phyloP scores from a whole-genome alignment of 2,329 filamentous ascomycete genomes.

The Daldinia eschscholtzii region DNA sequence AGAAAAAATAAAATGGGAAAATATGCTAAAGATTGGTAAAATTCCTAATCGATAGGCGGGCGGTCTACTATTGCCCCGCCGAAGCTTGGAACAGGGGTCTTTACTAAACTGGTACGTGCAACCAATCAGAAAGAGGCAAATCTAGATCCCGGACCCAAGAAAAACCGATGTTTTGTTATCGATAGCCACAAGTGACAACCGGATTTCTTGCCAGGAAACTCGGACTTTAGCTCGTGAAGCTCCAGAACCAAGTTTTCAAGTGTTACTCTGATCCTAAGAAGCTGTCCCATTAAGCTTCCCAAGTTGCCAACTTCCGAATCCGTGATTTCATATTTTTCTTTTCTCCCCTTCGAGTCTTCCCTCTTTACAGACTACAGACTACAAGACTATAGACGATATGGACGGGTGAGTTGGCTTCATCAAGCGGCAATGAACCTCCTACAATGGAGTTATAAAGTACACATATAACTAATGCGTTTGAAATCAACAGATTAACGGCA shows the following conservation, averaged over 20 bases:
- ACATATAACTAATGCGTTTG: slow-evolving; percentile 12
- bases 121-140: neutral
- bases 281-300: neutral
- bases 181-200: slow-evolving; percentile 29
- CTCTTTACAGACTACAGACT: neutral
- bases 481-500: slow-evolving; percentile 69
- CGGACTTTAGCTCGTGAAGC: slow-evolving; percentile 23
- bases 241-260: slow-evolving; percentile 24
- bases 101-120: neutral
- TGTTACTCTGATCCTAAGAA: neutral
- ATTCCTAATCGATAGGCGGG: slow-evolving; percentile 47
- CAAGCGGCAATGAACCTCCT: neutral
- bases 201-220: slow-evolving; percentile 33
- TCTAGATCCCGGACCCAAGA: slow-evolving; percentile 8
- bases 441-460: neutral
- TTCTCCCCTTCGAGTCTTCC: neutral
- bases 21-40: slow-evolving; percentile 34
- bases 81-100: slow-evolving; percentile 30
- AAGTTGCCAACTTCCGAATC: neutral
- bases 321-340: neutral
- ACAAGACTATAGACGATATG: slow-evolving; percentile 39
- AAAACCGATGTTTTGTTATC: slow-evolving; percentile 6
- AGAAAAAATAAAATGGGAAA: slow-evolving; percentile 12
- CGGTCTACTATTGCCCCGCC: slow-evolving; percentile 33
- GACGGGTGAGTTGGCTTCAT: slow-evolving; percentile 45